phyloP scores from a whole-genome alignment of 176 grass and related monocot species.

The Lolium rigidum region DNA sequence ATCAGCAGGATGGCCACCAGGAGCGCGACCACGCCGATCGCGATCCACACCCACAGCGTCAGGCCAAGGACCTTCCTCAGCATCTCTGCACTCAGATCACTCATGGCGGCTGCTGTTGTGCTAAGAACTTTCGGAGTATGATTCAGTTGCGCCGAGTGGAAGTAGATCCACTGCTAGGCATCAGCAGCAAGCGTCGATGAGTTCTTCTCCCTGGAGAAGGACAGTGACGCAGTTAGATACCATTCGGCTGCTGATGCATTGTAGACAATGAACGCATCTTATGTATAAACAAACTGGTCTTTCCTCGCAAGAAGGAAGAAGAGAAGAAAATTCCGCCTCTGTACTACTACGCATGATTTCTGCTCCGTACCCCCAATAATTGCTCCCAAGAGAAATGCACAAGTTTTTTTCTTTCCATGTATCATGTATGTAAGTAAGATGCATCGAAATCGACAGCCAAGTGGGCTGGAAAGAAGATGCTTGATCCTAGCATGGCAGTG shows the following conservation, averaged over 20 bases:
- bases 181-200: slow-evolving; percentile 38
- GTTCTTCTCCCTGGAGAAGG: slow-evolving; percentile 42
- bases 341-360: neutral
- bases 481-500: slow-evolving; percentile 30
- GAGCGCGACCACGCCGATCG: slow-evolving; percentile 69
- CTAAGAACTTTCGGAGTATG: slow-evolving; percentile 25
- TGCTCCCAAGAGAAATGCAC: slow-evolving; percentile 16
- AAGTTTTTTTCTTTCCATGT: neutral
- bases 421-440: neutral
- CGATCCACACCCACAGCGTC: slow-evolving; percentile 85
- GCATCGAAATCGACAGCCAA: slow-evolving; percentile 13
- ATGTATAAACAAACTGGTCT: neutral
- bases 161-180: slow-evolving; percentile 36
- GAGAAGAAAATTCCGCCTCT: neutral
- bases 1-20: slow-evolving; percentile 80
- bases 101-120: slow-evolving; percentile 35
- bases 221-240: slow-evolving; percentile 9
- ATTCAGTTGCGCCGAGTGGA: neutral
- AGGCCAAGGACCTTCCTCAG: slow-evolving; percentile 73
- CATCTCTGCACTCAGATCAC: slow-evolving; percentile 60
- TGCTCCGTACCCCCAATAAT: slow-evolving; percentile 23
- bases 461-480: neutral
- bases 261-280: neutral
- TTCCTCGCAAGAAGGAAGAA: neutral
- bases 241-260: neutral